A percentile compares a stretch with the other conserved stretches of the same genome.
Conservation (phyloP, 495 filamentous ascomycete genomes). For the Tuber borchii region DNA sequence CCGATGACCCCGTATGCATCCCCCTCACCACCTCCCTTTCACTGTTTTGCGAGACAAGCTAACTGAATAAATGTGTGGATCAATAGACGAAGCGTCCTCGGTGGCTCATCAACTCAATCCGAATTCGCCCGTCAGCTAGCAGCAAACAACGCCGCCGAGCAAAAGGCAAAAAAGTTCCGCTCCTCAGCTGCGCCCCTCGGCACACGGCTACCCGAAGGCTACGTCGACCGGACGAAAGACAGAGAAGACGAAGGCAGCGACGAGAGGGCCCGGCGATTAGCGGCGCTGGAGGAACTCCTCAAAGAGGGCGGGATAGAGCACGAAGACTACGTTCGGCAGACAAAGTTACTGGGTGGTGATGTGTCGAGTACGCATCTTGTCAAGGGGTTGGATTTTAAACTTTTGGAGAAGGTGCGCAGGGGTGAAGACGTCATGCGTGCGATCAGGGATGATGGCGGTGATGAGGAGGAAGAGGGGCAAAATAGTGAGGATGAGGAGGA, state of each 20-base stretch:
- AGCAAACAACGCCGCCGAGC: constrained; percentile 54
- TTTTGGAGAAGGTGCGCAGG: constrained; percentile 64
- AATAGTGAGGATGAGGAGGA: constrained; percentile 57
- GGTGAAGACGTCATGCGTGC: constrained; percentile 64
- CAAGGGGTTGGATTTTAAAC: constrained; percentile 80
- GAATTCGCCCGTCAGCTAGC: constrained; percentile 84
- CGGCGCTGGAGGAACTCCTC: constrained; percentile 72
- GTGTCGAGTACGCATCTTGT: constrained; percentile 72
- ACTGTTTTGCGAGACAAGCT: background rate
- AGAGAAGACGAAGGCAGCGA: constrained; percentile 53
- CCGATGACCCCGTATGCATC: constrained; percentile 75
- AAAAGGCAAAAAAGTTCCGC: constrained; percentile 62
- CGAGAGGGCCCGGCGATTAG: constrained; percentile 58
- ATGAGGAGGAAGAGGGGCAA: constrained; percentile 32
- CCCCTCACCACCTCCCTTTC: background rate
- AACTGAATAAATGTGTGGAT: background rate
- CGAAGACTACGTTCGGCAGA: constrained; percentile 57
- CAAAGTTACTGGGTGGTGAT: constrained; percentile 60
- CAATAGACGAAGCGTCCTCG: constrained; percentile 57
- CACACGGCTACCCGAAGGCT: constrained; percentile 67
- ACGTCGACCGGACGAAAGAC: constrained; percentile 69
- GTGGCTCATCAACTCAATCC: constrained; percentile 43
- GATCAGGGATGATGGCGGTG: constrained; percentile 30
- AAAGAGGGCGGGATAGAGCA: constrained; percentile 72
- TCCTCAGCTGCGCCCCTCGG: constrained; percentile 78